Conservation (phyloP, 129 eudicot species). For the Artemisia argyi region DNA sequence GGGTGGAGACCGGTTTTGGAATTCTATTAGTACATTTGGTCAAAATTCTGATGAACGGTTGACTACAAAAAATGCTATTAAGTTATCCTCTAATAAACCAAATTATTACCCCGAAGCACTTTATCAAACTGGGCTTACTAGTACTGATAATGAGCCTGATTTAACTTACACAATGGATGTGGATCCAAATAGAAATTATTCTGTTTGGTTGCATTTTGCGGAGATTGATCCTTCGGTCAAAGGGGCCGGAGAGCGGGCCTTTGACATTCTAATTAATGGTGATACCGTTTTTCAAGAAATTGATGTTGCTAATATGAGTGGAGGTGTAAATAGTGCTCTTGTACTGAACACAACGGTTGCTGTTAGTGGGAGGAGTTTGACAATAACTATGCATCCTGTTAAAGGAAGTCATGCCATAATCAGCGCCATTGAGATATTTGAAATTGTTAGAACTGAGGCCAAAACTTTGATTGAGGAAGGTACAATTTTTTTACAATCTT, state of each 20-base stretch:
- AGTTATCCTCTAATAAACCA: conserved; percentile 48
- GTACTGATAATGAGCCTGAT: conserved; percentile 66
- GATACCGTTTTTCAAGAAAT: conserved; percentile 60
- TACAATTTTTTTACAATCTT: conserved; percentile 19
- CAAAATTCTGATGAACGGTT: conserved; percentile 45
- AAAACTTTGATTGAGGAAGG: conserved; percentile 79
- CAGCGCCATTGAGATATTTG: conserved; percentile 82
- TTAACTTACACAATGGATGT: conserved; percentile 71
- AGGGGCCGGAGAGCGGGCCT: conserved; percentile 73
- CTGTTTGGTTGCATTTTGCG: conserved; percentile 92
- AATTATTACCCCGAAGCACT: conserved; percentile 90
- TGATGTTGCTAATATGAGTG: conserved; percentile 73
- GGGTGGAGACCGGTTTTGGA: conserved; percentile 98
- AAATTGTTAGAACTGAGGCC: conserved; percentile 75
- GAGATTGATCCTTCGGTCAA: conserved; percentile 86
- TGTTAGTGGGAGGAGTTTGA: conserved; percentile 86
- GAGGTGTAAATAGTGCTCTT: conserved; percentile 63
- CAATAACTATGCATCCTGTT: conserved; percentile 56
- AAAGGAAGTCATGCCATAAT: conserved; percentile 67
- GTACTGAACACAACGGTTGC: conserved; percentile 78
- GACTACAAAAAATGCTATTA: conserved; percentile 47
- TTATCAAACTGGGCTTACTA: conserved; percentile 65
- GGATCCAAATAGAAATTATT: conserved; percentile 84
- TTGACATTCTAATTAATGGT: conserved; percentile 74
- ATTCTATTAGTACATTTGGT: conserved; percentile 53